These are phyloP conservation scores for Lactarius sp. DNA, from an alignment of 768 basidiomycete species.

Conservation along the genomic window DNA sequence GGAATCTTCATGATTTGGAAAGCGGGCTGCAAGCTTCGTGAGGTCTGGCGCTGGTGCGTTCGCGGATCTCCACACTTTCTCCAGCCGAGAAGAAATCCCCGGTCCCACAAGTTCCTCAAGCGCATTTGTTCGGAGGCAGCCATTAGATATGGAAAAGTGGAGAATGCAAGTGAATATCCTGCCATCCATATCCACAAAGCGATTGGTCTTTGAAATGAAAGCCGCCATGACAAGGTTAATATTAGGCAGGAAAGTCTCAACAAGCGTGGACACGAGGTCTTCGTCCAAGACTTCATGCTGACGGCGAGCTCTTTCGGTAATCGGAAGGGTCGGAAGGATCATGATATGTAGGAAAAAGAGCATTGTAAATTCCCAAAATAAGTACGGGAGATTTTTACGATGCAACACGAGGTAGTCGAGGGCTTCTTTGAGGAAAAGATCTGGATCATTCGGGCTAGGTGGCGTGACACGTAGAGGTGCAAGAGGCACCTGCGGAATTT, in stretches of 20 bases:
- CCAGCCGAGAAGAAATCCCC: constrained; percentile 28
- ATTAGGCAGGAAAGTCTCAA: constrained; percentile 38
- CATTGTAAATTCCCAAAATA: constrained; percentile 18
- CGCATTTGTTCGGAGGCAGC: constrained; percentile 16
- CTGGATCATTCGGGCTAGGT: neutral
- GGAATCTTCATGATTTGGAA: neutral
- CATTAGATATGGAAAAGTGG: constrained; percentile 32
- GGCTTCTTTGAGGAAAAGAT: constrained; percentile 6
- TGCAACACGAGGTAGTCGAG: constrained; percentile 11
- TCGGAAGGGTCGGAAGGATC: constrained; percentile 20
- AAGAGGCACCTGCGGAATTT: constrained; percentile 2
- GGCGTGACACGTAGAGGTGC: neutral
- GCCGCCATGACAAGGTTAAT: constrained; percentile 34
- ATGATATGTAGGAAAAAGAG: constrained; percentile 22
- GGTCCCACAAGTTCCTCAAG: constrained; percentile 31
- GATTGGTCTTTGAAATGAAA: constrained; percentile 24
- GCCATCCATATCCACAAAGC: constrained; percentile 48
- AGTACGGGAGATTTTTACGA: neutral
- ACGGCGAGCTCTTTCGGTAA: constrained; percentile 25
- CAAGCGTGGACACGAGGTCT: constrained; percentile 33
- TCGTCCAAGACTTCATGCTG: constrained; percentile 29
- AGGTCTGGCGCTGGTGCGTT: constrained; percentile 29
- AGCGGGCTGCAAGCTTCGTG: constrained; percentile 26
- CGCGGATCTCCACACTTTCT: constrained; percentile 28
- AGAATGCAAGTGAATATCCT: constrained; percentile 46